phyloP scores from a whole-genome alignment of 768 basidiomycete species.

The Amanita molliuscula region DNA sequence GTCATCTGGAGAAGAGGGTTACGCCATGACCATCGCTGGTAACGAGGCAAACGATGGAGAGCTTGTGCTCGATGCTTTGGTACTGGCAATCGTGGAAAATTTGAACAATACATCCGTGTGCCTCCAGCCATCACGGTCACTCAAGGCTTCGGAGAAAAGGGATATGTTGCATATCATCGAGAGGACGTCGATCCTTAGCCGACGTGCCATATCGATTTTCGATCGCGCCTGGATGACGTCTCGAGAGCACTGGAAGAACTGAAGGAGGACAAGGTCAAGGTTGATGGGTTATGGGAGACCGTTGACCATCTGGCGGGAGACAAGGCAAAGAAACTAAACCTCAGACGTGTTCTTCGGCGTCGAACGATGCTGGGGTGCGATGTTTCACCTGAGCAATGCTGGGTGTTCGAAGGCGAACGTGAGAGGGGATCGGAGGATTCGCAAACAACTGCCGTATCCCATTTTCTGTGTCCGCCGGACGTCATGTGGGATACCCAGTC shows the following conservation, averaged over 20 bases:
- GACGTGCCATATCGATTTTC: neutral
- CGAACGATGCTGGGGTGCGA: constrained; percentile 1
- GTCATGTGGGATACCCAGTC: constrained; percentile 6
- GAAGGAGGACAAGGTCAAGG: constrained; percentile 21
- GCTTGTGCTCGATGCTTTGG: neutral
- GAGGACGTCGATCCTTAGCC: neutral
- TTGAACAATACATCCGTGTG: constrained; percentile 1
- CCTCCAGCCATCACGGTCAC: neutral
- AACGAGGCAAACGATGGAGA: neutral
- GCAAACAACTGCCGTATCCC: constrained; percentile 39
- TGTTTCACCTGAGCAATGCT: neutral
- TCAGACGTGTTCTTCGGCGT: constrained; percentile 16
- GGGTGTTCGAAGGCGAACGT: constrained; percentile 16
- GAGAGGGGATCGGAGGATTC: constrained; percentile 63
- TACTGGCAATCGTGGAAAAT: neutral
- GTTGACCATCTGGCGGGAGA: constrained; percentile 34
- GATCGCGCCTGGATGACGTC: neutral
- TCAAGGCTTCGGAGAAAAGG: neutral
- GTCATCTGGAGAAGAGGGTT: neutral
- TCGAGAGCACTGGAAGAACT: constrained; percentile 6
- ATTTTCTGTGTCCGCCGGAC: neutral
- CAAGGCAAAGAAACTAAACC: constrained; percentile 26
- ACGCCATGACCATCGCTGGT: neutral
- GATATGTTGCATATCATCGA: neutral
- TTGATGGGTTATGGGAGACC: constrained; percentile 31